Percentiles rank a stretch among this genome's conserved stretches.
Conservation (phyloP, 202 grass and related monocot species). For the Elaeis oleifera region DNA sequence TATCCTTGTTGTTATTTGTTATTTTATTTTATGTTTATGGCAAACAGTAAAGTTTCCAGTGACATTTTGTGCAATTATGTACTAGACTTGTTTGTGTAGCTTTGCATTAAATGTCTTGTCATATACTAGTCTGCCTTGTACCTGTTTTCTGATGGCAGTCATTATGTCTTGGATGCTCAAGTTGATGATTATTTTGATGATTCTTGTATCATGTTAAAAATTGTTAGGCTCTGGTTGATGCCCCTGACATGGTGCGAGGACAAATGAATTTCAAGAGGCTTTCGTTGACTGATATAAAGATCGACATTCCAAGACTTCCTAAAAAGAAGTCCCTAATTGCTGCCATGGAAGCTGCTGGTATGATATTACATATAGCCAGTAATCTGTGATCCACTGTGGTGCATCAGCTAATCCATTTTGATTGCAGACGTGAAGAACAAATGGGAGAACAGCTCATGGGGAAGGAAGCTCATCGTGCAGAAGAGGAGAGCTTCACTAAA, state of each 20-base stretch:
- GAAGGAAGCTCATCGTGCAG: conserved; percentile 8
- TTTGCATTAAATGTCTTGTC: no score
- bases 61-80: no score
- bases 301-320: conserved; percentile 3
- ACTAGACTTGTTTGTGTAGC: no score
- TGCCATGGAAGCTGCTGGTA: conserved; percentile 10
- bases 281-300: conserved; percentile 11
- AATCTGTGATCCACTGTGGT: no score
- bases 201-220: not conserved
- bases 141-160: no score
- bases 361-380: not conserved
- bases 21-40: no score
- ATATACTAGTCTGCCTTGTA: no score
- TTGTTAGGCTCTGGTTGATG: conserved; percentile 12
- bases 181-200: no score
- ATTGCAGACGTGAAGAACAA: conserved; percentile 12
- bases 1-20: no score
- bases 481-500: conserved; percentile 10
- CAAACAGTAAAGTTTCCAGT: no score
- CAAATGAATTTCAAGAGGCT: conserved; percentile 17
- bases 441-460: conserved; percentile 18
- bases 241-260: conserved; percentile 6
- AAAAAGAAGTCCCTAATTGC: conserved; percentile 10
- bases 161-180: no score
- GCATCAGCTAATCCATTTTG: no score